Evolutionary conservation across 2,329 filamentous ascomycete species (phyloP).

Genomic region (Cladorrhinum sp.): DNA sequence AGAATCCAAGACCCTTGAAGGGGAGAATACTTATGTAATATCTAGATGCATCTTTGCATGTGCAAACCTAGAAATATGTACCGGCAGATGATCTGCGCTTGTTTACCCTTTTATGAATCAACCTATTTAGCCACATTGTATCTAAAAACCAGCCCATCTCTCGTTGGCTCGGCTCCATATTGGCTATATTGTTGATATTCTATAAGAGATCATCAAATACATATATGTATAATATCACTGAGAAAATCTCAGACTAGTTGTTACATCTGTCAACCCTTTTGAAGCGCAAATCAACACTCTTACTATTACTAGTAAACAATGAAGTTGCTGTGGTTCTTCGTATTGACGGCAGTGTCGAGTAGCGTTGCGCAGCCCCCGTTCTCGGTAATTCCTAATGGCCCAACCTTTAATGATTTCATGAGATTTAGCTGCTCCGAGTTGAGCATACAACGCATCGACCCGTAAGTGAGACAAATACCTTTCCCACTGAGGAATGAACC

Average conservation of each 20-base stretch:
- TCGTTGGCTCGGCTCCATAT: not conserved
- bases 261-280: too few species aligned
- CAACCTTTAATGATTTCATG: constrained; percentile 5
- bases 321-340: too few species aligned
- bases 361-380: not conserved
- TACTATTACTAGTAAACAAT: too few species aligned
- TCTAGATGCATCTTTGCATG: too few species aligned
- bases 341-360: not conserved
- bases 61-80: too few species aligned
- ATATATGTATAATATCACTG: not conserved
- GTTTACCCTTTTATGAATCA: too few species aligned
- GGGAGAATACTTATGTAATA: too few species aligned
- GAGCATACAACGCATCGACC: constrained; percentile 5
- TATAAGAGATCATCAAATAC: not conserved
- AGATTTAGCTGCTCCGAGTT: not conserved
- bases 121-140: not conserved
- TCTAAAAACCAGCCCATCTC: not conserved
- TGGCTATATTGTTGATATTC: not conserved
- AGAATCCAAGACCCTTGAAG: too few species aligned
- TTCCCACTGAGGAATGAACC: not conserved
- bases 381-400: not conserved
- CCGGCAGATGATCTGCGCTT: too few species aligned
- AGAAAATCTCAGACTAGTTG: too few species aligned
- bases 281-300: too few species aligned
- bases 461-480: not conserved